phyloP scores from a whole-genome alignment of 768 basidiomycete species.

The Phlebiopsis gigantea region DNA sequence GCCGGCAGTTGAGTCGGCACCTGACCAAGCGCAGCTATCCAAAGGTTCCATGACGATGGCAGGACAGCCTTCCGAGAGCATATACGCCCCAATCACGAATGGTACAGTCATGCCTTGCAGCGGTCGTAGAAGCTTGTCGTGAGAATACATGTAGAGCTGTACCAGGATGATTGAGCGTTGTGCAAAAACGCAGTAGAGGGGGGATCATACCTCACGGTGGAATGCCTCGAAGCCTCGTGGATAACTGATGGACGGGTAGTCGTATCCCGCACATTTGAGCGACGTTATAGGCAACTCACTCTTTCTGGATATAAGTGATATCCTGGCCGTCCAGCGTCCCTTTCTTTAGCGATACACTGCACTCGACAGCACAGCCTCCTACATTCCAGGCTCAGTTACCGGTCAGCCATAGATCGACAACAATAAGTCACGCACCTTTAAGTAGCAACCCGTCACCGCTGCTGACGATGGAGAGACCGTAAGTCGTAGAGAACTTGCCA shows the following conservation, averaged over 20 bases:
- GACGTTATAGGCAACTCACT: background rate
- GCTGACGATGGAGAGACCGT: background rate
- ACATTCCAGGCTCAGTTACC: background rate
- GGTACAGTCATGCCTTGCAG: constrained; percentile 21
- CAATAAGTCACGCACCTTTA: background rate
- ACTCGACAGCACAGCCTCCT: background rate
- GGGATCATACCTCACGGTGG: background rate
- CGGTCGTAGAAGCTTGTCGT: constrained; percentile 15
- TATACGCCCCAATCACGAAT: background rate
- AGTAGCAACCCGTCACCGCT: background rate
- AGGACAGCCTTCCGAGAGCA: background rate
- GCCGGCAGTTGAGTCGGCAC: background rate
- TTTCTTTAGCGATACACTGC: background rate
- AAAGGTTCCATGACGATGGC: background rate
- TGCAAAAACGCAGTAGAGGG: background rate
- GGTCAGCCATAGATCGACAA: background rate
- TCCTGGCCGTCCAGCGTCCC: background rate
- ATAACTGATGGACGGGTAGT: background rate
- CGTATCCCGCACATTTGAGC: background rate
- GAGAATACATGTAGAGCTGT: constrained; percentile 17
- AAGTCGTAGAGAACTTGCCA: background rate
- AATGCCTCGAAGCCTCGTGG: background rate
- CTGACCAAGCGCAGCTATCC: background rate
- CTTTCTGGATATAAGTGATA: background rate
- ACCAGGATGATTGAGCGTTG: background rate